Conservation (phyloP, 176 grass and related monocot species). For the Carex parvula region DNA sequence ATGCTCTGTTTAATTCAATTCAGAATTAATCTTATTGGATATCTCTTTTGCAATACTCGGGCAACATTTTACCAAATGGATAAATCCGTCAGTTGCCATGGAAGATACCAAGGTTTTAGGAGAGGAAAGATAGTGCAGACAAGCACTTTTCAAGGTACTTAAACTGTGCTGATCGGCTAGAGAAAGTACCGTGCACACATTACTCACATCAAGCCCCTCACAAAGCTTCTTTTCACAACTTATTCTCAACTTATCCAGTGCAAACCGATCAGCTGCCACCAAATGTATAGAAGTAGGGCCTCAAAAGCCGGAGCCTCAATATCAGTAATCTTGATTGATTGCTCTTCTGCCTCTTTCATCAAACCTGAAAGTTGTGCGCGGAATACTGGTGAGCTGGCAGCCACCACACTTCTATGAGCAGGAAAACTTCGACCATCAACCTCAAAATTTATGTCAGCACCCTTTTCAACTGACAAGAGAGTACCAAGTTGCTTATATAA, state of each 20-base stretch:
- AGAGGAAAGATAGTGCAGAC: neutral
- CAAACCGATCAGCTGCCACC: constrained; percentile 5
- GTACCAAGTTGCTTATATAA: neutral
- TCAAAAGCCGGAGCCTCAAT: neutral
- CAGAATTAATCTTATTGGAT: neutral
- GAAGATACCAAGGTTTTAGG: neutral
- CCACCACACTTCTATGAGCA: neutral
- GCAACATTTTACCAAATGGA: neutral
- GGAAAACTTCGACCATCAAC: neutral
- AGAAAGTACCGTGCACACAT: neutral
- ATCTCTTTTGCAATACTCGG: neutral
- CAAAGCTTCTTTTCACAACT: neutral
- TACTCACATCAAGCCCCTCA: neutral
- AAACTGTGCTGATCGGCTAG: neutral
- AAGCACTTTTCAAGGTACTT: neutral
- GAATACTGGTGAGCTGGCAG: constrained; percentile 1
- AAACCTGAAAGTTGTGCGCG: neutral
- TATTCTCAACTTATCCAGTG: neutral
- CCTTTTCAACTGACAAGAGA: neutral
- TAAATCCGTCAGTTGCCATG: neutral
- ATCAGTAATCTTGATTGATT: neutral
- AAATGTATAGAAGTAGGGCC: neutral
- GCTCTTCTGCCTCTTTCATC: neutral
- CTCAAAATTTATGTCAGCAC: neutral
- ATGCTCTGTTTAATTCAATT: neutral